Conservation (phyloP, 164 flowering plant species). For the Hamamelis virginiana region DNA sequence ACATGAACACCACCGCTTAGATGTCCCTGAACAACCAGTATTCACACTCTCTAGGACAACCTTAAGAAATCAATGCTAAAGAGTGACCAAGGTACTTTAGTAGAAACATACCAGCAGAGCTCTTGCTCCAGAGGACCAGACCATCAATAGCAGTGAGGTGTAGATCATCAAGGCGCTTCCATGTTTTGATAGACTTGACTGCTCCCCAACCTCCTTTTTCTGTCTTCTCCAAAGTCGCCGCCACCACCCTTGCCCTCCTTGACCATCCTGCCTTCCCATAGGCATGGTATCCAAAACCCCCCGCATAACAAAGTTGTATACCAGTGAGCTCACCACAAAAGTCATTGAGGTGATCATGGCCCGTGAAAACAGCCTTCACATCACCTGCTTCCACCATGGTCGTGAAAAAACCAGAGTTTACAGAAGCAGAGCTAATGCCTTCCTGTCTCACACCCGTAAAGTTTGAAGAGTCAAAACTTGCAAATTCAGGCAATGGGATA, state of each 20-base stretch:
- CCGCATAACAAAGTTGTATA: slow-evolving; percentile 81
- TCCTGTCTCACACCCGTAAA: slow-evolving; percentile 82
- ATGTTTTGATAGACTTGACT: slow-evolving; percentile 85
- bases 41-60: background rate
- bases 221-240: slow-evolving; percentile 62
- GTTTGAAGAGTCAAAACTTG: slow-evolving; percentile 65
- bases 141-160: slow-evolving; percentile 59
- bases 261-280: slow-evolving; percentile 95
- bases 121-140: slow-evolving; percentile 76
- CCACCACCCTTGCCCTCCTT: slow-evolving; percentile 83
- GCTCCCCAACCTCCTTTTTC: slow-evolving; percentile 65
- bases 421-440: slow-evolving; percentile 73
- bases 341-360: slow-evolving; percentile 92
- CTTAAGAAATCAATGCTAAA: background rate
- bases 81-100: no score
- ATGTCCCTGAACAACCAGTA: background rate
- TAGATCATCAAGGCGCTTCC: slow-evolving; percentile 89
- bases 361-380: slow-evolving; percentile 82
- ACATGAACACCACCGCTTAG: no score
- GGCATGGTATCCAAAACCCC: slow-evolving; percentile 98
- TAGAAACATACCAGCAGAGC: slow-evolving; percentile 37
- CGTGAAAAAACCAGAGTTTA: slow-evolving; percentile 93
- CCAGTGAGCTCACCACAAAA: slow-evolving; percentile 80
- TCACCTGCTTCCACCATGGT: slow-evolving; percentile 82
- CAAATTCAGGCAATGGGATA: slow-evolving; percentile 88